Base-by-base conservation (phyloP, 805 yeast species). In the Candida michaelii region DNA sequence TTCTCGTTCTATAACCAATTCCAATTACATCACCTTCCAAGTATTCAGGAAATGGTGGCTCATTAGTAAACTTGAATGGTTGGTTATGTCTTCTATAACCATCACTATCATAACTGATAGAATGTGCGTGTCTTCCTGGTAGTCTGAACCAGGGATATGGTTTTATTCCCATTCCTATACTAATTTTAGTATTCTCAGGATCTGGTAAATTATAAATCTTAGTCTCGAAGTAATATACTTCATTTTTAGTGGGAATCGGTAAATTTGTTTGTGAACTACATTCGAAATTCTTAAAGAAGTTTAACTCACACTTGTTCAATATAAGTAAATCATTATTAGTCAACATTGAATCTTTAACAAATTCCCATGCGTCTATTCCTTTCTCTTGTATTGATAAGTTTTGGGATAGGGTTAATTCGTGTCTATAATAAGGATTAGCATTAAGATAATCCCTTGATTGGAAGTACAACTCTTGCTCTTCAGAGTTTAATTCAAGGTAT, bases 71-170 rank as follows among this genome's bases (percentile, higher is more conserved):
- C 4, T 63, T 55, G 45, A 88, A 87, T 6, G 97, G 89, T 59
- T 85, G 87, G 59, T 87, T 89, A 47, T 79, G 75, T 41, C 97
- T 74, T 43, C 95, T 74, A 45, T 77, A 71, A 3, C 98, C 99
- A 40, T 76, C 76, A 5, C 95, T 85, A 48, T 89, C 97, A 62
- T 91, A 93, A n/a, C 89, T 77, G 3, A 89, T 71, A 0, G 97
- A 88, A 59, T 81, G 84, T 32, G 83, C 75, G 54, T 89, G 96
- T 56, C 93, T 77, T 0, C 99, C 99, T 0, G 99, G 98, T 30
- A 93, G 69, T 51, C 97, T 73, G 64, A 93, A 93, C 63, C 84
- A 81, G 1, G 99, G 99, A 56, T 93, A 93, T 5, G 99, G 99
- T 48, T 81, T 79, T 0, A 95, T 79, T 0, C 90, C 76, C 3